Evolutionary conservation across 768 basidiomycete species (phyloP).

Genomic region (Hericium rajendrae): DNA sequence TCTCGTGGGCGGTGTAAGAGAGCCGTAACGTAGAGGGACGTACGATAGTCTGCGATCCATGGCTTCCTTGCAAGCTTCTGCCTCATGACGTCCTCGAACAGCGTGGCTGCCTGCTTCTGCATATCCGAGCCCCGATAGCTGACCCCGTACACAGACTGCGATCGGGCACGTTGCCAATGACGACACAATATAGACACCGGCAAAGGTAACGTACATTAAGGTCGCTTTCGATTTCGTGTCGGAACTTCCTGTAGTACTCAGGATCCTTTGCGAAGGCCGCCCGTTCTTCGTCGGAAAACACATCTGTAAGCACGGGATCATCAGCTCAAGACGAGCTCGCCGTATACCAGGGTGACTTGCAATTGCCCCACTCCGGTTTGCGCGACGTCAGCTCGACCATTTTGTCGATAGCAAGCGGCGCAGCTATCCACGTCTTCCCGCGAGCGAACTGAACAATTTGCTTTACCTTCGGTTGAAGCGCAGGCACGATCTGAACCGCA

Average conservation of each 20-base stretch:
- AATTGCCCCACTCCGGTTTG: slow-evolving; percentile 3
- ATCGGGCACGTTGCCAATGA: neutral
- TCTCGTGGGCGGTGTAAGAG: no score
- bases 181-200: neutral
- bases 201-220: slow-evolving; percentile 12
- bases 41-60: slow-evolving; percentile 16
- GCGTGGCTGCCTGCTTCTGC: slow-evolving; percentile 9
- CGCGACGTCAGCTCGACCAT: slow-evolving; percentile 7
- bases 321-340: no score
- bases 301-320: slow-evolving; percentile 5
- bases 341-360: neutral
- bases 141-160: slow-evolving; percentile 8
- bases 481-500: slow-evolving; percentile 18
- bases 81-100: slow-evolving; percentile 14
- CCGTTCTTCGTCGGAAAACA: slow-evolving; percentile 16
- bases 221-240: slow-evolving; percentile 13
- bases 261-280: slow-evolving; percentile 12
- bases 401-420: slow-evolving; percentile 3
- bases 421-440: slow-evolving; percentile 15
- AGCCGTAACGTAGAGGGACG: neutral
- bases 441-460: slow-evolving; percentile 17
- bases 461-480: slow-evolving; percentile 13
- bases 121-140: slow-evolving; percentile 9
- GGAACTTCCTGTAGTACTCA: slow-evolving; percentile 10
- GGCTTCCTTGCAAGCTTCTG: slow-evolving; percentile 18